These are phyloP conservation scores for Apophysomyces trapeziformis DNA, from an alignment of 371 early-diverging fungal genomes.

Conservation along the genomic window DNA sequence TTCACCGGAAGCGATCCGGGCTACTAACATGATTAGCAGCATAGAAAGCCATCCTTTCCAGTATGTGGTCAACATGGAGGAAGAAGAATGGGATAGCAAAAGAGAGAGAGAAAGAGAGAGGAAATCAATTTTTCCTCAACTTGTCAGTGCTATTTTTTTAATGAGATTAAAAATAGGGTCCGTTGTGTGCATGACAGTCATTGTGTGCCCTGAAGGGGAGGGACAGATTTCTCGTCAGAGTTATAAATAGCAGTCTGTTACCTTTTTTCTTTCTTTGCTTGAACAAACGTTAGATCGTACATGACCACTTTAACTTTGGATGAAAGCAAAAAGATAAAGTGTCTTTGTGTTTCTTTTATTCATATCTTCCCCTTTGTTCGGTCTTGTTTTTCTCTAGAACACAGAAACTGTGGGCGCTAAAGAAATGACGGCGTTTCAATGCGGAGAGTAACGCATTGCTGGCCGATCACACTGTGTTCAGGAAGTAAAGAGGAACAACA, in stretches of 20 bases:
- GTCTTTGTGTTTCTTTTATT: not conserved
- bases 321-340: too few species aligned
- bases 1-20: not conserved
- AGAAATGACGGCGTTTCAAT: not conserved
- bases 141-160: not conserved
- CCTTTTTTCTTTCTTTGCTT: too few species aligned
- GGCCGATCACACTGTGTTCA: not conserved
- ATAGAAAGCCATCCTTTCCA: not conserved
- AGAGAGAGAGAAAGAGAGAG: not conserved
- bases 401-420: too few species aligned
- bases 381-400: not conserved
- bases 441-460: not conserved
- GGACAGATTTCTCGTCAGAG: not conserved
- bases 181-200: slow-evolving; percentile 5
- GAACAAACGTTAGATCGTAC: too few species aligned
- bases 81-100: not conserved
- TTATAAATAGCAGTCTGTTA: not conserved
- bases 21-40: not conserved
- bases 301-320: too few species aligned
- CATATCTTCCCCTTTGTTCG: not conserved
- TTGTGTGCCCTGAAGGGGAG: not conserved
- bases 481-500: too few species aligned
- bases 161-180: slow-evolving; percentile 6
- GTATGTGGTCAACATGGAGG: not conserved
- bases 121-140: not conserved